These are phyloP conservation scores for Eucalyptus curtisii DNA, from an alignment of 345 rosid species.

Conservation along the genomic window DNA sequence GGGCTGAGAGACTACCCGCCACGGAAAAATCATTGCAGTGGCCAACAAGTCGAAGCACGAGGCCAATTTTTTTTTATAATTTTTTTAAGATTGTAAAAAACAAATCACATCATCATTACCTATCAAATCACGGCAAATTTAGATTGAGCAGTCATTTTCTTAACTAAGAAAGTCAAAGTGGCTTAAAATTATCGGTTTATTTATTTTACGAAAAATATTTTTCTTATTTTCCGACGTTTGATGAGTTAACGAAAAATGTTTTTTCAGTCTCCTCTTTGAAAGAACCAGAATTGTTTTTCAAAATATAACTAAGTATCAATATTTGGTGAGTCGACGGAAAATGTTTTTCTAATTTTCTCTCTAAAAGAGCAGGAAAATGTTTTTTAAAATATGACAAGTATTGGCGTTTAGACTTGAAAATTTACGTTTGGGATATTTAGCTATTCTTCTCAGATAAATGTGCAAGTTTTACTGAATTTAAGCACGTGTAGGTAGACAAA, in stretches of 20 bases:
- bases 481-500: neutral
- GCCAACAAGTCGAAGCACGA: neutral
- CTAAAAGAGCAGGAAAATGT: no score
- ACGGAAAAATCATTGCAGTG: neutral
- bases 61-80: neutral
- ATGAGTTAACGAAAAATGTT: accelerated
- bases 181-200: neutral
- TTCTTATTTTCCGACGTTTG: accelerated
- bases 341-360: no score
- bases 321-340: no score
- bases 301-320: no score
- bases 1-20: neutral
- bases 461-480: neutral
- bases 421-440: no score
- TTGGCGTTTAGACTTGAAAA: no score
- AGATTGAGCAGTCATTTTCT: no score
- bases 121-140: neutral
- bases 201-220: no score
- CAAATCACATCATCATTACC: neutral
- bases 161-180: neutral
- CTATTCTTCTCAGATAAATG: no score
- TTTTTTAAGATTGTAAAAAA: neutral
- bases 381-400: no score
- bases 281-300: no score
- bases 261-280: no score